These are phyloP conservation scores for Phaseolus coccineus DNA, from an alignment of 331 rosid genomes.

Conservation along the genomic window DNA sequence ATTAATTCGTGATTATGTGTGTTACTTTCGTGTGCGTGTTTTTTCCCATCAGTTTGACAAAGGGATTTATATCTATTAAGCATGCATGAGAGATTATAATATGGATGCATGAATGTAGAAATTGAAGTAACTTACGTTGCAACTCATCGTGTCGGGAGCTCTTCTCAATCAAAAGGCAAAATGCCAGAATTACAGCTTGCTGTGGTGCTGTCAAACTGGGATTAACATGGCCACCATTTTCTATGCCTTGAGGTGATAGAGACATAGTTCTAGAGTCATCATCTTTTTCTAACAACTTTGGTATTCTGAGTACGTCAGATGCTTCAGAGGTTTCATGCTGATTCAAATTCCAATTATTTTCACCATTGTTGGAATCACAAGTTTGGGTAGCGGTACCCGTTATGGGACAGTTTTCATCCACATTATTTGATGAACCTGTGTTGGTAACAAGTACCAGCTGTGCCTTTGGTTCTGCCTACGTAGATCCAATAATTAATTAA, in stretches of 20 bases:
- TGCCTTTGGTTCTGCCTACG: slow-evolving; percentile 88
- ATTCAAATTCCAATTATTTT: slow-evolving; percentile 47
- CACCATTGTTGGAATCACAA: slow-evolving; percentile 45
- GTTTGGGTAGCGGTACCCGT: slow-evolving; percentile 46
- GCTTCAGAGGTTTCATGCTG: slow-evolving; percentile 51
- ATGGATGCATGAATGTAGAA: background rate
- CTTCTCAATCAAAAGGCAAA: slow-evolving; percentile 88
- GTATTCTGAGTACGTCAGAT: slow-evolving; percentile 69
- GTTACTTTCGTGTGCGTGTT: too few species aligned
- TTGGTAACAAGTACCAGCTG: slow-evolving; percentile 82
- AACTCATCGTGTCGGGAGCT: slow-evolving; percentile 86
- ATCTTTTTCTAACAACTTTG: slow-evolving; percentile 63
- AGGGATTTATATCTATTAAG: background rate
- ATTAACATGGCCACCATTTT: slow-evolving; percentile 53
- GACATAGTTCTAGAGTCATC: slow-evolving; percentile 48
- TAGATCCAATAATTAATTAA: slow-evolving; percentile 29
- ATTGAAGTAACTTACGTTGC: slow-evolving; percentile 73
- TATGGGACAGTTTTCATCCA: slow-evolving; percentile 33
- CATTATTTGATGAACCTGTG: slow-evolving; percentile 49
- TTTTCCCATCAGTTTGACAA: too few species aligned
- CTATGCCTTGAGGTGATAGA: slow-evolving; percentile 43
- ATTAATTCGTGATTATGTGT: too few species aligned
- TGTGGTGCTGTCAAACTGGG: slow-evolving; percentile 64
- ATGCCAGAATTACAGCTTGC: slow-evolving; percentile 78
- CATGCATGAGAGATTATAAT: slow-evolving; percentile 18